Percentiles rank a stretch among this genome's conserved stretches.
phyloP scores from a whole-genome alignment of 83 land plant species.

The Picea abies region DNA sequence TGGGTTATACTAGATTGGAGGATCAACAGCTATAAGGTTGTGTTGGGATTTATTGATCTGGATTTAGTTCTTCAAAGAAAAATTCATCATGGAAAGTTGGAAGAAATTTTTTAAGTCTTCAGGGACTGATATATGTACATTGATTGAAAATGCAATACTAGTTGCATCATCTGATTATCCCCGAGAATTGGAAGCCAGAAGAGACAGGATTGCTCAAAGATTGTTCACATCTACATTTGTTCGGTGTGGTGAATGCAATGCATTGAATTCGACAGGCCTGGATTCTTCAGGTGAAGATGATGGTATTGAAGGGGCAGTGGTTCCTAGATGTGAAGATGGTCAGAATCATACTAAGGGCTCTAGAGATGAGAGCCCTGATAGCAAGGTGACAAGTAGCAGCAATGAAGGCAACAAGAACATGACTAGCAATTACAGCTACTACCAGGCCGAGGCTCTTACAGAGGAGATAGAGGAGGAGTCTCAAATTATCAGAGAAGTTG shows the following conservation, averaged over 20 bases:
- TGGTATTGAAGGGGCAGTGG: neutral
- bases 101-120: neutral
- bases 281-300: conserved; percentile 13
- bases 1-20: no score
- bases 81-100: conserved; percentile 15
- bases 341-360: neutral
- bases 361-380: conserved; percentile 15
- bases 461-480: conserved; percentile 71
- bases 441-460: conserved; percentile 76
- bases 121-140: conserved; percentile 14
- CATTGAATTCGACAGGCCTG: conserved; percentile 14
- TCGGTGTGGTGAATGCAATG: conserved; percentile 11
- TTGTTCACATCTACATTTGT: conserved; percentile 10
- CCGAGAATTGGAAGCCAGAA: conserved; percentile 9
- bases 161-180: conserved; percentile 21
- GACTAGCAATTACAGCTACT: conserved; percentile 40
- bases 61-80: no score
- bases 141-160: conserved; percentile 20
- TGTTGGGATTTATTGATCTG: no score
- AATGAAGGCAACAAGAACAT: neutral
- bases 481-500: conserved; percentile 51
- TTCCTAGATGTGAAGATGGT: conserved; percentile 4
- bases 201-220: conserved; percentile 18
- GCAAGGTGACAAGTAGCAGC: conserved; percentile 14
- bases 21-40: no score